Conservation (phyloP, 257 asterid genomes). For the Nicotiana paniculata region DNA sequence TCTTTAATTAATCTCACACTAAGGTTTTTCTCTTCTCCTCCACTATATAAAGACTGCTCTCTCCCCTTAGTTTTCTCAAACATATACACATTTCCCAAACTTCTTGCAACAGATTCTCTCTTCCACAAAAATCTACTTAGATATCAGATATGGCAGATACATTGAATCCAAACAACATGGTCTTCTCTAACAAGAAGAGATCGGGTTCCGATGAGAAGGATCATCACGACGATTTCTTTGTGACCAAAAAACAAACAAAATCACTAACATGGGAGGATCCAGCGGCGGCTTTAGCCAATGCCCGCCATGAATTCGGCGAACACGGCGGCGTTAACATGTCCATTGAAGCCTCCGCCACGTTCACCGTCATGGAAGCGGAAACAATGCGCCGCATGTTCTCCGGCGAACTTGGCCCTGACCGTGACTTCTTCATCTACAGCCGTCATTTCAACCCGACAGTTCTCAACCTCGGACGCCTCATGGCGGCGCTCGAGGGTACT, state of each 20-base stretch:
- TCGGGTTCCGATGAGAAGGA: conserved; percentile 45
- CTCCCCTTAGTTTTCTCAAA: neutral
- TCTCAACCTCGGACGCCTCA: conserved; percentile 76
- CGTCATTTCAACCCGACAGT: conserved; percentile 97
- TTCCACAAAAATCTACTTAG: neutral
- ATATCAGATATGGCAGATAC: conserved; percentile 41
- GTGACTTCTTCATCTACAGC: conserved; percentile 89
- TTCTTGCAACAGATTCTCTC: neutral
- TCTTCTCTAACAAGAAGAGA: conserved; percentile 37
- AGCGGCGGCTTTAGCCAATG: conserved; percentile 68
- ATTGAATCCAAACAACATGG: conserved; percentile 9
- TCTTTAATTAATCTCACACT: neutral
- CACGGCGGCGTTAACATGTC: conserved; percentile 99
- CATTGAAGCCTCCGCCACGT: conserved; percentile 97
- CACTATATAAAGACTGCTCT: no score
- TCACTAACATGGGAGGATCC: conserved; percentile 46
- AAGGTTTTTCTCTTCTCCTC: no score
- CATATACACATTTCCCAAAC: neutral
- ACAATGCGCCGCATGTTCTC: conserved; percentile 94
- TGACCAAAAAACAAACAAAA: conserved; percentile 40
- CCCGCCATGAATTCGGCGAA: conserved; percentile 98
- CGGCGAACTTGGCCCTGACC: conserved; percentile 91
- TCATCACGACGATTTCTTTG: conserved; percentile 21
- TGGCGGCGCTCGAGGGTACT: conserved; percentile 92
- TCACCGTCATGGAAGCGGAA: conserved; percentile 97